These are phyloP conservation scores for Primulina tabacum DNA, from an alignment of 257 asterid species.

Conservation along the genomic window DNA sequence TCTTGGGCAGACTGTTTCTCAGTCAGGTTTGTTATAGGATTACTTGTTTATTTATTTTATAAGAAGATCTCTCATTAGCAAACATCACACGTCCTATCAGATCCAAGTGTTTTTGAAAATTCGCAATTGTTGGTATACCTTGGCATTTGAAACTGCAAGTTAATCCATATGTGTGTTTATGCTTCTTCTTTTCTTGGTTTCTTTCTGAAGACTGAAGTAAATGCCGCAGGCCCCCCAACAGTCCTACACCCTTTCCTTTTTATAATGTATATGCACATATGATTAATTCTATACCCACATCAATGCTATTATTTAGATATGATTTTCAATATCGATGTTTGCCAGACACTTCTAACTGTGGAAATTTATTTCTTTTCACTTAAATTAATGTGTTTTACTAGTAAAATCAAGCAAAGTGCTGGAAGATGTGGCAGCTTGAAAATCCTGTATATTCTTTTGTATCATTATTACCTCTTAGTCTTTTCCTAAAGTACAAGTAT, in stretches of 20 bases:
- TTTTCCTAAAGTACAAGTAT: background rate
- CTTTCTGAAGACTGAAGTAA: no score
- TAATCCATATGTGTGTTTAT: no score
- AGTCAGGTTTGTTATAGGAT: conserved; percentile 51
- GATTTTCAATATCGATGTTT: no score
- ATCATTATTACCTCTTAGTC: background rate
- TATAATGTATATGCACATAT: no score
- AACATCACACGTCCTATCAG: background rate
- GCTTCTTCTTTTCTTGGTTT: no score
- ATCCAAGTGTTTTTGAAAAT: background rate
- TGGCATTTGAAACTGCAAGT: background rate
- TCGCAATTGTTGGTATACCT: background rate
- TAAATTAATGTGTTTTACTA: background rate
- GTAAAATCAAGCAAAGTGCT: background rate
- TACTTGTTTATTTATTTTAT: background rate
- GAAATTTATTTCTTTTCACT: background rate
- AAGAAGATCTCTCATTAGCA: background rate
- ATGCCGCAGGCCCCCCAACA: no score
- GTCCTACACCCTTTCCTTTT: no score
- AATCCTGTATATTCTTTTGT: background rate
- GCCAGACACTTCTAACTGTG: no score
- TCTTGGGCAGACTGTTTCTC: conserved; percentile 55
- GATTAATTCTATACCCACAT: no score
- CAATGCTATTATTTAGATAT: no score
- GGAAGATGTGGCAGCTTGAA: background rate